phyloP scores from a whole-genome alignment of 805 yeast genomes.

The Myxozyma neotropica region DNA sequence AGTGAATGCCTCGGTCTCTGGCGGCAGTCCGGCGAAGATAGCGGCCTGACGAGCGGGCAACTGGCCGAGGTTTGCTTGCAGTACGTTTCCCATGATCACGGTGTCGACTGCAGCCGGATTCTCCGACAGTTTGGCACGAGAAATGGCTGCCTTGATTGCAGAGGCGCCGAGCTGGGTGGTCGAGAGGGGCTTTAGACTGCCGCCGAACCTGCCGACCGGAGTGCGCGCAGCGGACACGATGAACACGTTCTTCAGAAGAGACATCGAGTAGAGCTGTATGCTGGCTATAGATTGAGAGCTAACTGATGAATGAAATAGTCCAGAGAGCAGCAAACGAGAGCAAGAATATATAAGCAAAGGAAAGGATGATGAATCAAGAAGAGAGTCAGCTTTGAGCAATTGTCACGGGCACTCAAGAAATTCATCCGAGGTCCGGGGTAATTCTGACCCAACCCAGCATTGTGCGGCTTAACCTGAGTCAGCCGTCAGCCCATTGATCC shows the following conservation, averaged over 20 bases:
- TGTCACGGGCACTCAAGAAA: neutral
- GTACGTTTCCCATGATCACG: constrained; percentile 86
- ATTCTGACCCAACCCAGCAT: neutral
- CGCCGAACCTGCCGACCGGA: constrained; percentile 92
- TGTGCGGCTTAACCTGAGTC: neutral
- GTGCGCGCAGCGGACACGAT: constrained; percentile 89
- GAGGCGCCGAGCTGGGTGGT: constrained; percentile 83
- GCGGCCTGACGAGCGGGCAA: constrained; percentile 99
- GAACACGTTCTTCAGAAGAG: constrained; percentile 54
- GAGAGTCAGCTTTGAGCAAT: neutral
- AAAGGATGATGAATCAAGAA: neutral
- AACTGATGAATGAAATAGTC: too few species aligned
- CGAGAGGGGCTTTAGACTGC: constrained; percentile 66
- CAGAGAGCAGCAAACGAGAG: neutral
- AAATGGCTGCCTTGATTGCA: constrained; percentile 84
- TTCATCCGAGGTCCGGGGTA: neutral
- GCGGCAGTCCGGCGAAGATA: constrained; percentile 82
- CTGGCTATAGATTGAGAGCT: too few species aligned
- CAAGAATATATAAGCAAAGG: too few species aligned
- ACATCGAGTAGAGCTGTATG: too few species aligned
- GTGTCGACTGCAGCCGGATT: constrained; percentile 64
- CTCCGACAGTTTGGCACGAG: constrained; percentile 58
- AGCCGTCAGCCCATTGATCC: too few species aligned
- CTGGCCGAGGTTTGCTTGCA: constrained; percentile 93
- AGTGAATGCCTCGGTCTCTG: constrained; percentile 80